These are phyloP conservation scores for Phytophthora brassicae DNA, from an alignment of 352 stramenopile species.

Conservation along the genomic window DNA sequence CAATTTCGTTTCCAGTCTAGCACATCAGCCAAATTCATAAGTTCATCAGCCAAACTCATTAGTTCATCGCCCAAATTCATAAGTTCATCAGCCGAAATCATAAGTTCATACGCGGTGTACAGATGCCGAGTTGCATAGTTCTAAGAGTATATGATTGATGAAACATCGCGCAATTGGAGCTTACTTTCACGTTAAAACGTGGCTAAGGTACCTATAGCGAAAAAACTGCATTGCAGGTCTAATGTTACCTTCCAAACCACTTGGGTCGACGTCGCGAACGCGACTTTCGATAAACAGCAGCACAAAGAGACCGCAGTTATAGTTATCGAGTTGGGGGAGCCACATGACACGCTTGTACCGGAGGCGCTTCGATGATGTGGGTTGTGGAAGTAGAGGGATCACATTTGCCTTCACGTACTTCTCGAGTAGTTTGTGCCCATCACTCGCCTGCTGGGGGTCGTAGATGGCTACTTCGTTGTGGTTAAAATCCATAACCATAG, in stretches of 20 bases:
- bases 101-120: no score
- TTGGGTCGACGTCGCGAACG: not conserved
- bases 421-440: not conserved
- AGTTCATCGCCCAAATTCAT: no score
- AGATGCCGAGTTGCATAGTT: no score
- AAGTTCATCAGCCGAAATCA: no score
- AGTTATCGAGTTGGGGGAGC: slow-evolving; percentile 3
- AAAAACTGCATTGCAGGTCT: slow-evolving; percentile 4
- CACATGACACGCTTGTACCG: not conserved
- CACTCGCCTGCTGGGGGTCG: not conserved
- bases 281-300: slow-evolving; percentile 9
- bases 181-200: not conserved
- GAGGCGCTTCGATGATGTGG: slow-evolving; percentile 3
- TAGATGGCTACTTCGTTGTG: not conserved
- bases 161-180: not conserved
- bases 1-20: no score
- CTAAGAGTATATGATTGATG: not conserved
- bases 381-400: no score
- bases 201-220: slow-evolving; percentile 8
- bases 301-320: slow-evolving; percentile 10
- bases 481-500: not conserved
- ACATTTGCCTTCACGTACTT: slow-evolving; percentile 4
- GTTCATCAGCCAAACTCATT: not conserved
- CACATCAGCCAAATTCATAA: not conserved
- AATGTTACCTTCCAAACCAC: not conserved